Evolutionary conservation across 441 rosid species (phyloP), one percentile per base, ranked within the genome.

Genomic region (Lagerstroemia fauriei): DNA sequence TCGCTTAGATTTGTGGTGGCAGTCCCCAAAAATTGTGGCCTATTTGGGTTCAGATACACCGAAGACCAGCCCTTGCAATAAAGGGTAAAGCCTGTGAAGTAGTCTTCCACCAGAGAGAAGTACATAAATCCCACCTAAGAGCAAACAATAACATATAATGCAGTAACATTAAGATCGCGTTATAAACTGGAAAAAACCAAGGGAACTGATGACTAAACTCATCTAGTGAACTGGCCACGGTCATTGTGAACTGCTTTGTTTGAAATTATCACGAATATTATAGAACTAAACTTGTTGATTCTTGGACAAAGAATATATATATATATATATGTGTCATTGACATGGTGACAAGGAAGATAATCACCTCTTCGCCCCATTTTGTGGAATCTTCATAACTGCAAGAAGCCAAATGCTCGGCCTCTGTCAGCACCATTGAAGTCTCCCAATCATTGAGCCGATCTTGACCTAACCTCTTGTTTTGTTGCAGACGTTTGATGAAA

Each of bases 31-130:
- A 89, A 88, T 69, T 83, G 87, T 20, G 89, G 89, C 80, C 85
- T 86, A 34, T 74, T 3, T 0, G 92, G 93, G 31, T 50, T 31
- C 31, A 74, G 51, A 66, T 81, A 86, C 13, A 84, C 82, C 0
- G 92, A 90, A 61, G 47, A 88, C 90, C 90, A 87, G 9, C 92
- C 89, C 71, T 75, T 80, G 71, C 89, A 80, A 56, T 89, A 91
- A 61, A 89, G 46, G 12, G 24, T 84, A 34, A 88, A 84, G 69
- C 91, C 85, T 1, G 92, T 91, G 50, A 90, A 86, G 73, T 38
- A 82, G 84, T 91, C 94, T 83, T 91, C 94, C 2, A 81, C 41
- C 20, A 90, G 82, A n/a, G 86, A 85, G 22, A 78, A 10, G 68
- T 91, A 88, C 71, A 77, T 12, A 56, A 86, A 89, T 3, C 94